Conservation (phyloP, 441 rosid species). For the Lepidium campestre region DNA sequence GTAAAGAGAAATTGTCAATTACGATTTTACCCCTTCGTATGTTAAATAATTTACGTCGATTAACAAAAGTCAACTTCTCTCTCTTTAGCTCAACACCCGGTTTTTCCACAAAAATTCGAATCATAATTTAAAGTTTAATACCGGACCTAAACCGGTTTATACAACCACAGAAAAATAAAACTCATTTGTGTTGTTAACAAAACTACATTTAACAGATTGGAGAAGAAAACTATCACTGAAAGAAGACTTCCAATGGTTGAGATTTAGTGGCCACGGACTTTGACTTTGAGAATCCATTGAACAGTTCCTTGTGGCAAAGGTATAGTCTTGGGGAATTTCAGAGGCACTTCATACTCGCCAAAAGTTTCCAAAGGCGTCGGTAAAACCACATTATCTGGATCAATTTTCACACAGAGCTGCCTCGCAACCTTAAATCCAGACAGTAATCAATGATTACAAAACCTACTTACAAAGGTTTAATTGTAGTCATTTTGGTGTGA, state of each 20-base stretch:
- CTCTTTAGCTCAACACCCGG: background rate
- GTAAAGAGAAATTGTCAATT: too few relatives aligned
- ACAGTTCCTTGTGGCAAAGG: constrained; percentile 76
- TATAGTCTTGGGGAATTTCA: constrained; percentile 74
- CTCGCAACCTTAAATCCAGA: constrained; percentile 54
- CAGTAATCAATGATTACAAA: background rate
- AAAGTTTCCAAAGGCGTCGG: constrained; percentile 60
- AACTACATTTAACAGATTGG: background rate
- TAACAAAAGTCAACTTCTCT: too few relatives aligned
- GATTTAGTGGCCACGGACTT: constrained; percentile 67
- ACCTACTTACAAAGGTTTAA: background rate
- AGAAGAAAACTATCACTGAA: constrained; percentile 11
- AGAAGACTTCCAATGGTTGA: background rate
- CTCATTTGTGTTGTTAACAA: constrained; percentile 4
- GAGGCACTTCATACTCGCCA: constrained; percentile 70
- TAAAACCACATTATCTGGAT: constrained; percentile 62
- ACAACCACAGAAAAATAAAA: background rate
- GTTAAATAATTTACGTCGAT: too few relatives aligned
- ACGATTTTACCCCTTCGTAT: too few relatives aligned
- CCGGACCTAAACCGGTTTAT: constrained; percentile 5
- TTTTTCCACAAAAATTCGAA: background rate
- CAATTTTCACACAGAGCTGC: constrained; percentile 66
- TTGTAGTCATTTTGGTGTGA: background rate
- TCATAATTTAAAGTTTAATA: background rate
- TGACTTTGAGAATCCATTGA: constrained; percentile 71